A percentile compares a stretch with the other conserved stretches of the same genome.
These are phyloP conservation scores for Buxus sempervirens DNA, from an alignment of 164 flowering plant species.

Conservation along the genomic window DNA sequence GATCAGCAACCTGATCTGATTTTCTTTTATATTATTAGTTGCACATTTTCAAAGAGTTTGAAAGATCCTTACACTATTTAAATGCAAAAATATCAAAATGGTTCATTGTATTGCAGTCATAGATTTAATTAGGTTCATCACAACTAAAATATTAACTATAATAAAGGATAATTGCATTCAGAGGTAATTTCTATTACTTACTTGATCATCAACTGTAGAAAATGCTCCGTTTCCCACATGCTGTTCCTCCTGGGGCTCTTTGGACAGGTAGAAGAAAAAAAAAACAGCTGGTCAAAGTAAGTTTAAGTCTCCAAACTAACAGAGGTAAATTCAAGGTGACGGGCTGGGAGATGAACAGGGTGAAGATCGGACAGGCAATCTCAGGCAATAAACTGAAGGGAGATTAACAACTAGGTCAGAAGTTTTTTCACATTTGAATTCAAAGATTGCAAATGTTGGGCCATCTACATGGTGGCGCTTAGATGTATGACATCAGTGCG, in stretches of 20 bases:
- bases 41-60: neutral
- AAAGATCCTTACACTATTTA: neutral
- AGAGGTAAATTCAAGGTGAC: neutral
- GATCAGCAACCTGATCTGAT: too few relatives aligned
- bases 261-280: slow-evolving; percentile 7
- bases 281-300: neutral
- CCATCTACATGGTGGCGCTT: neutral
- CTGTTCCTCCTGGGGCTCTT: slow-evolving; percentile 28
- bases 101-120: too few relatives aligned
- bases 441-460: neutral
- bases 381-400: neutral
- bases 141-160: too few relatives aligned
- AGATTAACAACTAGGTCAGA: neutral
- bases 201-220: slow-evolving; percentile 35
- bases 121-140: too few relatives aligned
- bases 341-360: neutral
- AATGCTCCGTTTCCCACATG: slow-evolving; percentile 23
- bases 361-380: neutral
- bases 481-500: neutral
- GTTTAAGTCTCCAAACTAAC: neutral
- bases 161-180: too few relatives aligned
- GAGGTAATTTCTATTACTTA: slow-evolving; percentile 24
- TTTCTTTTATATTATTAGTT: too few relatives aligned
- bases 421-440: neutral
- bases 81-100: neutral